A percentile compares a stretch with the other conserved stretches of the same genome.
Evolutionary conservation across 192 early-diverging fungal genomes (phyloP).

Genomic region (Endogone sp.): DNA sequence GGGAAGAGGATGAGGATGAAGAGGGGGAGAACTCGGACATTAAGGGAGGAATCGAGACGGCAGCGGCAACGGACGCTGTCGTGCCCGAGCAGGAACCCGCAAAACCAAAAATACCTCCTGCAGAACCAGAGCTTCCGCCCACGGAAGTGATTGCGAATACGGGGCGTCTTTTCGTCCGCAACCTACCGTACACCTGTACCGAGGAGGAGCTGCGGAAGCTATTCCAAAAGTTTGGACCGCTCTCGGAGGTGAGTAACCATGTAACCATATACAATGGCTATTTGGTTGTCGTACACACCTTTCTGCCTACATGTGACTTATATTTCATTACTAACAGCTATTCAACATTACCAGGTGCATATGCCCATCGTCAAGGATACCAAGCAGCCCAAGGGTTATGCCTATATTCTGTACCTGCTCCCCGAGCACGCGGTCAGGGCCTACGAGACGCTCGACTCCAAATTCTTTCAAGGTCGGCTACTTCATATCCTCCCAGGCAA

Average conservation of each 20-base stretch:
- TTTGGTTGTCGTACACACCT: background rate
- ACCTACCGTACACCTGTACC: constrained; percentile 87
- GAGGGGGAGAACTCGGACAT: constrained; percentile 14
- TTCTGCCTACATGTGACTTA: background rate
- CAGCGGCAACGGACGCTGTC: background rate
- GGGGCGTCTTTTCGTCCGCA: constrained; percentile 90
- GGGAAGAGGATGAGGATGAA: constrained; percentile 17
- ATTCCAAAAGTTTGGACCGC: constrained; percentile 86
- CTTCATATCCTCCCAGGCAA: constrained; percentile 86
- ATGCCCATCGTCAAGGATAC: constrained; percentile 92
- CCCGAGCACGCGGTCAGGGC: constrained; percentile 95
- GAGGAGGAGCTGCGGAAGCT: constrained; percentile 78
- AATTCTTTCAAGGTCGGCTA: constrained; percentile 89
- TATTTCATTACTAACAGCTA: too few species aligned
- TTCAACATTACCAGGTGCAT: constrained; percentile 64
- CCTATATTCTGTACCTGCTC: constrained; percentile 82
- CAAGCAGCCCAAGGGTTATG: constrained; percentile 91
- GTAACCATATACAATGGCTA: too few species aligned
- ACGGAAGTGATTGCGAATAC: constrained; percentile 86
- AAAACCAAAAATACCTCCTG: constrained; percentile 27
- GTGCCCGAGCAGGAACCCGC: constrained; percentile 9
- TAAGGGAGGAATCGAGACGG: constrained; percentile 6
- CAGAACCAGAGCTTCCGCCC: constrained; percentile 34
- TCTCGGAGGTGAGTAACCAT: constrained; percentile 75
- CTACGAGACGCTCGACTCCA: constrained; percentile 73